These are phyloP conservation scores for Lentinula boryana DNA, from an alignment of 768 basidiomycete species.

Conservation along the genomic window DNA sequence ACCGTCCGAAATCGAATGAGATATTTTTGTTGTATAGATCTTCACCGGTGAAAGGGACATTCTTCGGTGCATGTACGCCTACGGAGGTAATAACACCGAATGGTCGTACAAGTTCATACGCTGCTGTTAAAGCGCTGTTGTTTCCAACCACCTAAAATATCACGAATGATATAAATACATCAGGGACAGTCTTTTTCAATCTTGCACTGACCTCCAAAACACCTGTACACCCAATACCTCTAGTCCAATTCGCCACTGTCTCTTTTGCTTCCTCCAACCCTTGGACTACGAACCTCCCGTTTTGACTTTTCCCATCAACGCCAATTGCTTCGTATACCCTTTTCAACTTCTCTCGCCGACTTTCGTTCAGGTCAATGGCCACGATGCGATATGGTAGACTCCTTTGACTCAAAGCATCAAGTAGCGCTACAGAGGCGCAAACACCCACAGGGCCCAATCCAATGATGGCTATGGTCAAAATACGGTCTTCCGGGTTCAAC, in stretches of 20 bases:
- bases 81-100: constrained; percentile 75
- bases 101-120: constrained; percentile 66
- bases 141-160: constrained; percentile 60
- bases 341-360: constrained; percentile 53
- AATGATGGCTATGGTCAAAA: constrained; percentile 58
- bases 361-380: constrained; percentile 56
- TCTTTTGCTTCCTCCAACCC: constrained; percentile 46
- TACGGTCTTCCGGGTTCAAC: constrained; percentile 29
- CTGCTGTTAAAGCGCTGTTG: constrained; percentile 52
- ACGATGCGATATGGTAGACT: constrained; percentile 48
- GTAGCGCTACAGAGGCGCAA: constrained; percentile 57
- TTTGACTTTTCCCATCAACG: constrained; percentile 29
- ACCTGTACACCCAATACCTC: constrained; percentile 52
- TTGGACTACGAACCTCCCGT: constrained; percentile 44
- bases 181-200: neutral
- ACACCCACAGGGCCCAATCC: constrained; percentile 80
- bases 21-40: constrained; percentile 74
- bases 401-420: constrained; percentile 50
- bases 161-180: neutral
- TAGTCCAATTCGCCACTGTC: constrained; percentile 46
- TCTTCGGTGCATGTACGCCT: constrained; percentile 56
- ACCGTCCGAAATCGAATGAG: constrained; percentile 75
- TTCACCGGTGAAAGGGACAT: constrained; percentile 49
- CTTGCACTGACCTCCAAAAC: constrained; percentile 53
- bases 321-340: constrained; percentile 50